A percentile compares a stretch with the other conserved stretches of the same genome.
Conservation (phyloP, 1,284 basidiomycete genomes). For the Ganoderma lingzhi region DNA sequence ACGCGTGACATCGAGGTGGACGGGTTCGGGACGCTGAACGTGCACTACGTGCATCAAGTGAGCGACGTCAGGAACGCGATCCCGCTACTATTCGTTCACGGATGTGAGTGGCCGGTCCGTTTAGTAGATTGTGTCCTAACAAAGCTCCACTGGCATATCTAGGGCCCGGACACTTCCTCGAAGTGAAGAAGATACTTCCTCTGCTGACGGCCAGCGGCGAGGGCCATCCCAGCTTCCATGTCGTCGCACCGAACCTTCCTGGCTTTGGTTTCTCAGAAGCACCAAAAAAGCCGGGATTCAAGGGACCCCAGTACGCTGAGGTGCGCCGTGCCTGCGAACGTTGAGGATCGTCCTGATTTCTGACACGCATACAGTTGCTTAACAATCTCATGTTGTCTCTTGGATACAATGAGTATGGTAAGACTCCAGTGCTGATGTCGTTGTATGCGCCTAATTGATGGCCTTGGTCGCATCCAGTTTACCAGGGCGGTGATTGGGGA, state of each 20-base stretch:
- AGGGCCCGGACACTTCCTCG: constrained; percentile 56
- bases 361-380: not conserved
- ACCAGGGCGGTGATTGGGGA: constrained; percentile 16
- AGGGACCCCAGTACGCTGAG: constrained; percentile 14
- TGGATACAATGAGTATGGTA: constrained; percentile 38
- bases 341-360: not conserved
- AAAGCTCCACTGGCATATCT: not conserved
- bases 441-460: not conserved
- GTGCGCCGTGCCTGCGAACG: not conserved
- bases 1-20: constrained; percentile 50
- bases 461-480: not conserved
- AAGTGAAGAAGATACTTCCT: constrained; percentile 45
- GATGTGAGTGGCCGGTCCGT: constrained; percentile 47
- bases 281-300: constrained; percentile 45
- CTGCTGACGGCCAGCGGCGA: constrained; percentile 32
- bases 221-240: constrained; percentile 49
- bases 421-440: not conserved
- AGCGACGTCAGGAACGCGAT: constrained; percentile 51
- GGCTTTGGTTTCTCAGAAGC: constrained; percentile 48
- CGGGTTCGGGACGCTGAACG: constrained; percentile 49
- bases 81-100: constrained; percentile 60
- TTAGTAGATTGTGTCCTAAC: not conserved
- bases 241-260: constrained; percentile 54
- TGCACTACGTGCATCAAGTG: constrained; percentile 60
- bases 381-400: constrained; percentile 35